Conservation (phyloP, 2,329 filamentous ascomycete genomes). For the Penicillium hesseltinei region DNA sequence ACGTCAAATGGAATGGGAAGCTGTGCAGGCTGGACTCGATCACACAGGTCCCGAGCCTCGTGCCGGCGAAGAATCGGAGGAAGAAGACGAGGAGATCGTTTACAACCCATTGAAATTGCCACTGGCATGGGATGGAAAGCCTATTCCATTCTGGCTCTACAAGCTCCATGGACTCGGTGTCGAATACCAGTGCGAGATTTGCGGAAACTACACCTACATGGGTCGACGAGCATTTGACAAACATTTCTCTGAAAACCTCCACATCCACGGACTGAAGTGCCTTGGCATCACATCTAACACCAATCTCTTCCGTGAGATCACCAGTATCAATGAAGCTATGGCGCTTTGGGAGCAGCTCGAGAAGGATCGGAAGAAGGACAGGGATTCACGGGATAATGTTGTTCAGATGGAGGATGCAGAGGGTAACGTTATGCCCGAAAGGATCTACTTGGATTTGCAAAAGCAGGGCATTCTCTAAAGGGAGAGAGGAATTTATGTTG, state of each 20-base stretch:
- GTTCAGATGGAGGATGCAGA: constrained; percentile 98
- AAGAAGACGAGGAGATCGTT: constrained; percentile 79
- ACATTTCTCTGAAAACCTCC: constrained; percentile 91
- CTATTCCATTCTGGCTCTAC: constrained; percentile 98
- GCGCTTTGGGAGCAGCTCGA: constrained; percentile 92
- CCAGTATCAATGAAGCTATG: constrained; percentile 82
- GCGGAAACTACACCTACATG: constrained; percentile 99
- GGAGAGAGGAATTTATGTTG: not conserved
- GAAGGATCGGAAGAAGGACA: constrained; percentile 74
- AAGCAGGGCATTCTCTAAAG: constrained; percentile 79
- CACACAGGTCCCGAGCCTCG: constrained; percentile 34
- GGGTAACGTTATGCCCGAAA: constrained; percentile 98
- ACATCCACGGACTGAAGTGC: constrained; percentile 91
- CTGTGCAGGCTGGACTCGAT: constrained; percentile 66
- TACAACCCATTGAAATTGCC: constrained; percentile 97
- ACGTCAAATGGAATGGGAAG: constrained; percentile 88
- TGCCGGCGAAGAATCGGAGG: constrained; percentile 63
- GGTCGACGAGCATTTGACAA: constrained; percentile 94
- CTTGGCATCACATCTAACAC: constrained; percentile 84
- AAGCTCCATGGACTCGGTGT: constrained; percentile 93
- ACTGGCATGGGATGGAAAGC: constrained; percentile 96
- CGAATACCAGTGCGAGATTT: constrained; percentile 94
- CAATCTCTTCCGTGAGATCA: constrained; percentile 89
- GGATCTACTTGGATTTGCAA: constrained; percentile 93
- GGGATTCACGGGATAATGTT: constrained; percentile 73